Evolutionary conservation across 305 asterid genomes (phyloP).

Genomic region (Fraxinus nigra): DNA sequence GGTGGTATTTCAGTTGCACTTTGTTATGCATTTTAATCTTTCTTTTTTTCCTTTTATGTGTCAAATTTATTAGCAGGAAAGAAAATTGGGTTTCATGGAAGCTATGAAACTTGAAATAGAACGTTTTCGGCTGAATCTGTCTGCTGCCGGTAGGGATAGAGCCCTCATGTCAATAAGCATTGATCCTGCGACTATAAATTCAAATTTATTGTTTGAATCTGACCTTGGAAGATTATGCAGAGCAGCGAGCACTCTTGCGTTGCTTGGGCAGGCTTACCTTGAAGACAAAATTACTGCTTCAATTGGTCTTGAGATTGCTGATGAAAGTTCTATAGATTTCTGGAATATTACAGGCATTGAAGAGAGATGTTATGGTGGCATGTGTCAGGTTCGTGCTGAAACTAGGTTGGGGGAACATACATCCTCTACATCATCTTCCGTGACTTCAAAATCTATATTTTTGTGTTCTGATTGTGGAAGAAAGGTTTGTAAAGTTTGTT

Average conservation of each 20-base stretch:
- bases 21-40: conserved; percentile 5
- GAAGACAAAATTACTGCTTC: conserved; percentile 88
- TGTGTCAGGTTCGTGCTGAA: conserved; percentile 78
- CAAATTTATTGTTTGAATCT: conserved; percentile 72
- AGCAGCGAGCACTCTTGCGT: conserved; percentile 64
- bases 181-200: conserved; percentile 92
- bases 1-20: background rate
- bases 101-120: conserved; percentile 93
- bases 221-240: conserved; percentile 65
- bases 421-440: conserved; percentile 41
- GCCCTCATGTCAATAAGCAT: conserved; percentile 82
- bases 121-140: conserved; percentile 73
- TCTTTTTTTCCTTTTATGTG: conserved; percentile 19
- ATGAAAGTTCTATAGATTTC: conserved; percentile 67
- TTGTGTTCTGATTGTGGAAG: conserved; percentile 73
- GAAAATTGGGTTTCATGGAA: conserved; percentile 65
- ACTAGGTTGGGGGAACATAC: conserved; percentile 45
- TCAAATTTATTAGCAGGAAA: conserved; percentile 54
- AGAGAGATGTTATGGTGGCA: conserved; percentile 69
- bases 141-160: conserved; percentile 97
- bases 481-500: conserved; percentile 83
- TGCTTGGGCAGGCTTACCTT: conserved; percentile 76
- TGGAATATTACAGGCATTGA: conserved; percentile 79
- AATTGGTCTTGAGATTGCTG: conserved; percentile 69
- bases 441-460: conserved; percentile 42